Percentiles rank a stretch among this genome's conserved stretches.
phyloP scores from a whole-genome alignment of 75 land plant genomes.

The Gnetum montanum region DNA sequence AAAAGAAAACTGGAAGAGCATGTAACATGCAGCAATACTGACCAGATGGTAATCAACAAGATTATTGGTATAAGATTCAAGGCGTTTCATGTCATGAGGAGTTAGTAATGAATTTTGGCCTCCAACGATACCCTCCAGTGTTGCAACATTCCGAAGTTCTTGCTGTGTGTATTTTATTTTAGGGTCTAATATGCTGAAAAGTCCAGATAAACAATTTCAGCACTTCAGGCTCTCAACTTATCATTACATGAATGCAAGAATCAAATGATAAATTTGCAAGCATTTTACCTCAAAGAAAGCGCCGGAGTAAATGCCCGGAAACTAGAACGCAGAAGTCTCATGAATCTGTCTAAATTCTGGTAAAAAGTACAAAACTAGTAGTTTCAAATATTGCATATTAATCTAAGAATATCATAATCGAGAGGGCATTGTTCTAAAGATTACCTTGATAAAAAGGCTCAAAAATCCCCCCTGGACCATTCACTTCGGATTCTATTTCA shows the following conservation, averaged over 20 bases:
- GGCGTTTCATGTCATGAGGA: conserved; percentile 63
- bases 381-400: conserved; percentile 37
- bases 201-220: neutral
- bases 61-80: conserved; percentile 77
- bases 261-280: too few relatives aligned
- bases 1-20: too few relatives aligned
- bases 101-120: conserved; percentile 27
- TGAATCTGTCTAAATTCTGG: conserved; percentile 38
- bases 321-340: conserved; percentile 27
- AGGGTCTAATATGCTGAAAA: conserved; percentile 63
- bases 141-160: conserved; percentile 24
- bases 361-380: conserved; percentile 16
- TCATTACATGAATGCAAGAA: too few relatives aligned
- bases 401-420: too few relatives aligned
- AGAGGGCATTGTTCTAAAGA: too few relatives aligned
- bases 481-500: conserved; percentile 45
- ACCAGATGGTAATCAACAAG: conserved; percentile 65
- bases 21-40: too few relatives aligned
- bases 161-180: conserved; percentile 54
- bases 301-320: conserved; percentile 62
- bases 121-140: conserved; percentile 33
- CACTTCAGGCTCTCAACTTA: neutral
- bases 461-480: conserved; percentile 50
- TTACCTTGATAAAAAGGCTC: conserved; percentile 73
- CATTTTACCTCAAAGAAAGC: conserved; percentile 78